phyloP scores from a whole-genome alignment of 352 stramenopile species.

The Lagenidium giganteum region DNA sequence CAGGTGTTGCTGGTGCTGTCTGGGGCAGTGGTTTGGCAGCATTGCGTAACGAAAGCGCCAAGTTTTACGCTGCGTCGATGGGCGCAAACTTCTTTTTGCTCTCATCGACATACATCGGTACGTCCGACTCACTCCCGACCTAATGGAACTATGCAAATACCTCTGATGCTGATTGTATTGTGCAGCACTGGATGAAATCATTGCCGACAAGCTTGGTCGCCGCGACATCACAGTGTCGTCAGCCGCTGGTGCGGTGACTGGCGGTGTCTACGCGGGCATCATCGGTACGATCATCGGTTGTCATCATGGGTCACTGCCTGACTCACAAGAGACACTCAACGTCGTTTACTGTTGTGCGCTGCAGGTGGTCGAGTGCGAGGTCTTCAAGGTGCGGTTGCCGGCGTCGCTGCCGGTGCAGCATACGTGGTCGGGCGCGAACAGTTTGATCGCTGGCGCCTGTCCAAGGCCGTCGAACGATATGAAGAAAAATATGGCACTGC shows the following conservation, averaged over 20 bases:
- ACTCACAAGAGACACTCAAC: too few species aligned
- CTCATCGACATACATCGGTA: constrained; percentile 82
- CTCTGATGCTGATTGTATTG: neutral
- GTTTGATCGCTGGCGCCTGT: constrained; percentile 73
- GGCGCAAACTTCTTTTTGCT: constrained; percentile 82
- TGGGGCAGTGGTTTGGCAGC: constrained; percentile 56
- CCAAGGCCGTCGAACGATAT: constrained; percentile 72
- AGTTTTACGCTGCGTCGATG: constrained; percentile 81
- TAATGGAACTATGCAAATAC: too few species aligned
- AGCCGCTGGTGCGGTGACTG: constrained; percentile 51
- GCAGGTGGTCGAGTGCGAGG: constrained; percentile 60
- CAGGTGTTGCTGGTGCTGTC: constrained; percentile 45
- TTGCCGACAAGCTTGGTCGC: constrained; percentile 61
- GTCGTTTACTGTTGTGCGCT: too few species aligned
- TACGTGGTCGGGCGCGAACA: constrained; percentile 60
- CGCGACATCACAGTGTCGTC: constrained; percentile 56
- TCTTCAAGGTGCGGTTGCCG: constrained; percentile 58
- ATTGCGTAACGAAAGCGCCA: constrained; percentile 68
- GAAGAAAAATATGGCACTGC: constrained; percentile 71
- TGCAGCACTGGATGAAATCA: constrained; percentile 71
- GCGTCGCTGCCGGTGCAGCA: constrained; percentile 49
- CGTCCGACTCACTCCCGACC: too few species aligned
- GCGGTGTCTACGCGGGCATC: constrained; percentile 65
- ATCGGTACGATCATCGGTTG: constrained; percentile 32
- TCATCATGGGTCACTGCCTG: too few species aligned